A percentile compares a stretch with the other conserved stretches of the same genome.
Evolutionary conservation across 306 rosid species (phyloP).

Genomic region (Fagus crenata): DNA sequence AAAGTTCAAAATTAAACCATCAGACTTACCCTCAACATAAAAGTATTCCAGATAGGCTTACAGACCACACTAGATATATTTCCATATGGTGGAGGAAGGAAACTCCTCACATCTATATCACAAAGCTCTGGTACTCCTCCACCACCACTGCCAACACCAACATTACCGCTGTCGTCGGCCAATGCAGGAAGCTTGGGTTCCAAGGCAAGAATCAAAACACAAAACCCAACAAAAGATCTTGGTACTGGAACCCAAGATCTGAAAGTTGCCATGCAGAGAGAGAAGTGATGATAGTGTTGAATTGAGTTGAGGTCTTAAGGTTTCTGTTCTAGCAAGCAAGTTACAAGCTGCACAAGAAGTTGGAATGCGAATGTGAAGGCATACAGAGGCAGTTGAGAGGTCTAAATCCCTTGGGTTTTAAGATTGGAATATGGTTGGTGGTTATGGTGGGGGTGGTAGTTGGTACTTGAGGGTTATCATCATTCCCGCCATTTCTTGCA

Average conservation of each 20-base stretch:
- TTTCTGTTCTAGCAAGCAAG: constrained; percentile 23
- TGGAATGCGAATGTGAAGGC: constrained; percentile 42
- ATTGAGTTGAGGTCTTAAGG: constrained; percentile 27
- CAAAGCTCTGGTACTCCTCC: constrained; percentile 43
- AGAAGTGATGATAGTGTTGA: background rate
- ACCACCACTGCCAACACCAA: background rate
- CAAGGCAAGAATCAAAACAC: constrained; percentile 39
- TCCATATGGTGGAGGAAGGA: constrained; percentile 84
- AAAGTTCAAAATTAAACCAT: background rate
- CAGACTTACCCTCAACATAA: constrained; percentile 71
- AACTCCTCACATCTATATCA: constrained; percentile 56
- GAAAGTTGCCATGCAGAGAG: constrained; percentile 55
- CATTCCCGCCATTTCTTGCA: constrained; percentile 37
- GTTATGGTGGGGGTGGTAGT: constrained; percentile 48
- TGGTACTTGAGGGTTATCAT: constrained; percentile 43
- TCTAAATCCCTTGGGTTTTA: constrained; percentile 65
- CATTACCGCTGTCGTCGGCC: constrained; percentile 35
- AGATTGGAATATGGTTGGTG: constrained; percentile 53
- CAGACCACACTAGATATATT: constrained; percentile 64
- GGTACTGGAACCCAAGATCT: constrained; percentile 34
- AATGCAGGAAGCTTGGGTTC: constrained; percentile 32
- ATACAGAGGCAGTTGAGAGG: constrained; percentile 47
- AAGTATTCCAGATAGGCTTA: constrained; percentile 86
- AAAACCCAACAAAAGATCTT: constrained; percentile 37
- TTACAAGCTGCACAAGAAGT: constrained; percentile 31